Percentiles rank a stretch among this genome's conserved stretches.
These are phyloP conservation scores for Talaromyces thailandensis DNA, from an alignment of 495 filamentous ascomycete genomes.

Conservation along the genomic window DNA sequence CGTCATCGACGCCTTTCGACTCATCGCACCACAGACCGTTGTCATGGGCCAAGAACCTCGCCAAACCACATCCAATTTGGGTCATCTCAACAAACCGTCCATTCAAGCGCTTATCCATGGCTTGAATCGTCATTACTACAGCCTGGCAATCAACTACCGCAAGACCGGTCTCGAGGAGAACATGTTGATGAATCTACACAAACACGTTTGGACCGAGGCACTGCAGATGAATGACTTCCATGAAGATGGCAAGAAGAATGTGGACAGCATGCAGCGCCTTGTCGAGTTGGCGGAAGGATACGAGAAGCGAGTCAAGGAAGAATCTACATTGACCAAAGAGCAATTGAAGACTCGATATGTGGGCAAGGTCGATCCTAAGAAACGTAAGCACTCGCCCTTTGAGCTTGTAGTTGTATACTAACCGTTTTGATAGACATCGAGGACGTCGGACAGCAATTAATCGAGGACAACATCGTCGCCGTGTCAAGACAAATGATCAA, in stretches of 20 bases:
- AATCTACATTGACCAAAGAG: conserved; percentile 92
- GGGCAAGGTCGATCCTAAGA: conserved; percentile 97
- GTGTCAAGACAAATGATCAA: conserved; percentile 98
- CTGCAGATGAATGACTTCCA: conserved; percentile 95
- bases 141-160: conserved; percentile 93
- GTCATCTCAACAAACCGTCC: conserved; percentile 96
- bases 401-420: conserved; percentile 12
- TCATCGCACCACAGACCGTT: conserved; percentile 97
- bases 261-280: conserved; percentile 75
- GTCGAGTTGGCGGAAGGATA: conserved; percentile 90
- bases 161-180: conserved; percentile 98
- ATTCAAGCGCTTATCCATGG: conserved; percentile 99
- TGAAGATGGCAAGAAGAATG: conserved; percentile 71
- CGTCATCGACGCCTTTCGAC: conserved; percentile 97
- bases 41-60: conserved; percentile 98
- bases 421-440: conserved; percentile 58
- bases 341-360: conserved; percentile 98
- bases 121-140: conserved; percentile 97
- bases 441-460: conserved; percentile 88
- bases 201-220: conserved; percentile 98
- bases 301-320: conserved; percentile 97
- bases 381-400: conserved; percentile 47
- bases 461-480: conserved; percentile 97
- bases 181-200: conserved; percentile 99
- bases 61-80: conserved; percentile 94